Evolutionary conservation across 2,329 filamentous ascomycete species (phyloP), one percentile per base, ranked within the genome.

Genomic region (Penicillium sp.): DNA sequence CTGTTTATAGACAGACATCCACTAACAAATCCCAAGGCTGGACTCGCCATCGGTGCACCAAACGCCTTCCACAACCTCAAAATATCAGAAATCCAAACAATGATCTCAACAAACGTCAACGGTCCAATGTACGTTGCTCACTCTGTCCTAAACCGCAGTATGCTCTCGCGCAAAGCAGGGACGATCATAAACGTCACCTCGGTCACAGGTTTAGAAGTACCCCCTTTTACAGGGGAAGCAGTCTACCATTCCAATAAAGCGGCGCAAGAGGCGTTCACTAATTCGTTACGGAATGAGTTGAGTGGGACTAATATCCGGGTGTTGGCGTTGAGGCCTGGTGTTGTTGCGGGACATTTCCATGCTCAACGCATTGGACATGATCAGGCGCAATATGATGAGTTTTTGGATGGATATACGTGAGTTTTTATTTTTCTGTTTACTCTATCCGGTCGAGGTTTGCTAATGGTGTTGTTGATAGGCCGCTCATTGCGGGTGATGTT

Each of bases 171-270:
- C 0, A 75, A 75, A 31, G 56, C 61, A 13, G 79, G 79, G 2
- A 81, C 77, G 2, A 81, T 82, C 27, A 60, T 83, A 0, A 82
- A 82, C 59, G 67, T 82, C 13, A 80, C 81, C 0, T 80, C 77
- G 0, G 73, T 75, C 0, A 82, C 80, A 0, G 80, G 71, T 0
- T 68, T 82, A 0, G 80, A 82, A 57, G 75, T 75, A 0, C 80
- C 80, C 0, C 80, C 80, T 0, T 82, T 82, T 50, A 69, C 77
- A 0, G 80, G 80, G 13, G 80, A 82, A 61, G 75, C 78, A 0
- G 78, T 83, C 9, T 80, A 33, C 12, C 31, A 50, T 27, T 38
- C 48, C 5, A 50, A 29, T 10, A 50, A 50, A 6, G 48, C 35
- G 10, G 72, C 70, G 3, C 78, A 80, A 51, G 80, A 83, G 54